A percentile compares a stretch with the other conserved stretches of the same genome.
These are phyloP conservation scores for Phytophthora pinifolia DNA, from an alignment of 352 stramenopile species.

Conservation along the genomic window DNA sequence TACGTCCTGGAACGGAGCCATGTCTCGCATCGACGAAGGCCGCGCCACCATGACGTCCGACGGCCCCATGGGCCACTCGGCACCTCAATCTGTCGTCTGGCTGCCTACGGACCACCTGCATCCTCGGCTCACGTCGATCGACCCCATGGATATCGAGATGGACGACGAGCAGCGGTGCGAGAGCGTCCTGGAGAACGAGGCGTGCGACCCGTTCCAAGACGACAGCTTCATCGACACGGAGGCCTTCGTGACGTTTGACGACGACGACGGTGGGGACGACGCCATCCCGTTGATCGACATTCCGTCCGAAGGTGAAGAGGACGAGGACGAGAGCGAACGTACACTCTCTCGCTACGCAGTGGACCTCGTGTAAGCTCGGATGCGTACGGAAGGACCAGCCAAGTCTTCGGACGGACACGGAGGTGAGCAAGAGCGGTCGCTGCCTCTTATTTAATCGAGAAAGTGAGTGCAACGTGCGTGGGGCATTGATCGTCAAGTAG, in stretches of 20 bases:
- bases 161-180: conserved; percentile 16
- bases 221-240: conserved; percentile 33
- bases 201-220: conserved; percentile 19
- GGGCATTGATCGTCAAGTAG: neutral
- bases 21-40: conserved; percentile 37
- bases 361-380: conserved; percentile 20
- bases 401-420: conserved; percentile 13
- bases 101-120: conserved; percentile 32
- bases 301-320: conserved; percentile 35
- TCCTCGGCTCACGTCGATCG: conserved; percentile 17
- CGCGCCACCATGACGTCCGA: conserved; percentile 43
- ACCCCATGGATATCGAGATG: conserved; percentile 20
- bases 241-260: conserved; percentile 33
- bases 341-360: conserved; percentile 16
- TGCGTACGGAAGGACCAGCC: neutral
- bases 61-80: conserved; percentile 15
- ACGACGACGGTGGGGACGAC: conserved; percentile 25
- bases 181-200: conserved; percentile 7
- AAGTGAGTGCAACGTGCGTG: conserved; percentile 2
- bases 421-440: conserved; percentile 14
- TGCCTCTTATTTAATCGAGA: conserved; percentile 35
- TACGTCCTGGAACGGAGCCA: conserved; percentile 23
- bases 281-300: conserved; percentile 44
- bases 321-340: conserved; percentile 27
- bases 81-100: conserved; percentile 29